Conservation (phyloP, 2,329 filamentous ascomycete species). For the Fusarium tricinctum region DNA sequence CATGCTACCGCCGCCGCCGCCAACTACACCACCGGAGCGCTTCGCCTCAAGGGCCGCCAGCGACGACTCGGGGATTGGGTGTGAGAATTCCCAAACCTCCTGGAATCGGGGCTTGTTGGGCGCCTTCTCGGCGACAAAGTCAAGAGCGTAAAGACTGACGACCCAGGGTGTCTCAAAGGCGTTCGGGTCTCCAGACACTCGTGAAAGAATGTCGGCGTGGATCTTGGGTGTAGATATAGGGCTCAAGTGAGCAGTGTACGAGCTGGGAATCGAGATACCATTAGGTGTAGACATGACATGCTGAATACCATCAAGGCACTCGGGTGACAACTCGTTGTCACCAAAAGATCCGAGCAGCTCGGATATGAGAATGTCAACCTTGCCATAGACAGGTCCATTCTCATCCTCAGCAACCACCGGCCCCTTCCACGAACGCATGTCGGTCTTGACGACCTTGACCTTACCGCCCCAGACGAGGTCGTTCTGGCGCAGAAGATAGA, state of each 20-base stretch:
- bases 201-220: constrained; percentile 81
- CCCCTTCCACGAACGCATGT: constrained; percentile 97
- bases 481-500: constrained; percentile 91
- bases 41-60: constrained; percentile 69
- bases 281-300: constrained; percentile 82
- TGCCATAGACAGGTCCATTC: constrained; percentile 66
- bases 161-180: constrained; percentile 95
- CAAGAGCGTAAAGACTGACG: constrained; percentile 89
- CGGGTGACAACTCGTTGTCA: constrained; percentile 96
- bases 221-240: constrained; percentile 91
- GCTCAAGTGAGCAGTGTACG: constrained; percentile 94
- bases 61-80: constrained; percentile 75
- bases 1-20: constrained; percentile 79
- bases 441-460: constrained; percentile 92
- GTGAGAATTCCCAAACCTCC: constrained; percentile 83
- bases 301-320: constrained; percentile 96
- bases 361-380: constrained; percentile 93
- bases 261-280: constrained; percentile 93
- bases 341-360: constrained; percentile 95
- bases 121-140: constrained; percentile 80
- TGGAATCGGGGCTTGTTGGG: constrained; percentile 76
- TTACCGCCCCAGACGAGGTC: constrained; percentile 81
- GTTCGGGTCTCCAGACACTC: constrained; percentile 72
- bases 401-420: constrained; percentile 68
- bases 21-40: constrained; percentile 73